Conservation (phyloP, 306 rosid species). For the Myrica gale region DNA sequence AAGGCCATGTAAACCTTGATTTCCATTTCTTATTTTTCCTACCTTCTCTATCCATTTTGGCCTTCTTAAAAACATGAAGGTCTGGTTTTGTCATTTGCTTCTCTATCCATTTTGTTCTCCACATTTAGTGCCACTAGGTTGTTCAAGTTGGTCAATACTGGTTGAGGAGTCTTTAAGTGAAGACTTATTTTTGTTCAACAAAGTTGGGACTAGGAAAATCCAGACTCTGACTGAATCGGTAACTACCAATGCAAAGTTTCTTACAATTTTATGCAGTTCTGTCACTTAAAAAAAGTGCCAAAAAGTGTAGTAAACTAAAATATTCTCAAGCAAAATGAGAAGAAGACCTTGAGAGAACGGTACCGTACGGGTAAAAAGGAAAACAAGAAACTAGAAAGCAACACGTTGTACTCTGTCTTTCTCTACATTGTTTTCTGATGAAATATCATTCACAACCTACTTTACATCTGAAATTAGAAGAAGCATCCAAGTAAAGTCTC, state of each 20-base stretch:
- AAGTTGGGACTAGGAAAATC: constrained; percentile 25
- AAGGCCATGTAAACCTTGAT: background rate
- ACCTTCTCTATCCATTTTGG: background rate
- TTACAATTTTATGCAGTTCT: background rate
- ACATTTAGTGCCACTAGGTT: constrained; percentile 22
- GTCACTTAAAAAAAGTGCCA: background rate
- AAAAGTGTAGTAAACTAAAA: background rate
- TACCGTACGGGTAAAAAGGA: background rate
- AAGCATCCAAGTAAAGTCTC: background rate
- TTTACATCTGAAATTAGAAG: background rate
- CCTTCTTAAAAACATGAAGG: background rate
- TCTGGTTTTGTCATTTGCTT: too few species aligned
- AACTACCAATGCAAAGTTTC: constrained; percentile 25
- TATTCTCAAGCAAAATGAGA: background rate
- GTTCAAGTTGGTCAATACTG: constrained; percentile 19
- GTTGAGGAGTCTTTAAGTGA: constrained; percentile 3
- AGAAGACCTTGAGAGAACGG: background rate
- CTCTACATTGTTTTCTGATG: background rate
- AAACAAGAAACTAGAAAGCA: background rate
- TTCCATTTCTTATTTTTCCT: background rate
- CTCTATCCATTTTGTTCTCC: too few species aligned
- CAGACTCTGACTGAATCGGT: too few species aligned
- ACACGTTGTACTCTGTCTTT: background rate
- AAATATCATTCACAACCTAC: constrained; percentile 3
- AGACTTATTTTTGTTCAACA: constrained; percentile 26